These are phyloP conservation scores for Taiozyma sp. DNA, from an alignment of 1,139 yeast genomes.

Conservation along the genomic window DNA sequence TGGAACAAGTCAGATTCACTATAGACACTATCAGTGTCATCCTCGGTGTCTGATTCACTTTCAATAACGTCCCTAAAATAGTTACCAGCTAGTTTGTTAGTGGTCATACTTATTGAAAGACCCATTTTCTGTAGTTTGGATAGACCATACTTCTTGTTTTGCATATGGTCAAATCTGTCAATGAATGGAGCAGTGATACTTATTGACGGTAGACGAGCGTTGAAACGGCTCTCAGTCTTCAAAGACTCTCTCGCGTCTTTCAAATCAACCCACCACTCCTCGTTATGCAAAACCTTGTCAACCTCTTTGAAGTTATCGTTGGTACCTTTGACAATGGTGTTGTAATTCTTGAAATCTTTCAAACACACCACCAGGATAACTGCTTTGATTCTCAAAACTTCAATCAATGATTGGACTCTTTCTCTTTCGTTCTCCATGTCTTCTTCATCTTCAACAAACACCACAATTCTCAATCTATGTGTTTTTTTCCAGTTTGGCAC, in stretches of 20 bases:
- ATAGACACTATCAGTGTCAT: constrained; percentile 9
- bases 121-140: constrained; percentile 70
- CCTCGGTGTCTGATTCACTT: constrained; percentile 22
- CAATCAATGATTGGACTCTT: constrained; percentile 58
- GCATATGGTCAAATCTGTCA: constrained; percentile 16
- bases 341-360: constrained; percentile 61
- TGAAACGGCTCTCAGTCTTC: constrained; percentile 17
- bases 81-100: constrained; percentile 39
- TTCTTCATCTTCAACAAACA: constrained; percentile 72
- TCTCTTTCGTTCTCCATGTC: constrained; percentile 69
- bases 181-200: constrained; percentile 18
- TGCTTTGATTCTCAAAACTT: constrained; percentile 80
- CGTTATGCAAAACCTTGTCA: constrained; percentile 32
- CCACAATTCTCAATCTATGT: constrained; percentile 73
- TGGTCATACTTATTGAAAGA: constrained; percentile 68
- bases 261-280: constrained; percentile 66
- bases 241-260: constrained; percentile 44
- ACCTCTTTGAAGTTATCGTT: constrained; percentile 29
- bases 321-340: constrained; percentile 70
- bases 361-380: constrained; percentile 68
- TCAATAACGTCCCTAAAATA: constrained; percentile 30
- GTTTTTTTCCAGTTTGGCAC: constrained; percentile 89
- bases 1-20: constrained; percentile 13
- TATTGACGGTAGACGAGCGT: constrained; percentile 17
- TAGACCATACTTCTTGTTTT: constrained; percentile 37